These are phyloP conservation scores for Beauveria brongniartii DNA, from an alignment of 2,329 filamentous ascomycete genomes.

Conservation along the genomic window DNA sequence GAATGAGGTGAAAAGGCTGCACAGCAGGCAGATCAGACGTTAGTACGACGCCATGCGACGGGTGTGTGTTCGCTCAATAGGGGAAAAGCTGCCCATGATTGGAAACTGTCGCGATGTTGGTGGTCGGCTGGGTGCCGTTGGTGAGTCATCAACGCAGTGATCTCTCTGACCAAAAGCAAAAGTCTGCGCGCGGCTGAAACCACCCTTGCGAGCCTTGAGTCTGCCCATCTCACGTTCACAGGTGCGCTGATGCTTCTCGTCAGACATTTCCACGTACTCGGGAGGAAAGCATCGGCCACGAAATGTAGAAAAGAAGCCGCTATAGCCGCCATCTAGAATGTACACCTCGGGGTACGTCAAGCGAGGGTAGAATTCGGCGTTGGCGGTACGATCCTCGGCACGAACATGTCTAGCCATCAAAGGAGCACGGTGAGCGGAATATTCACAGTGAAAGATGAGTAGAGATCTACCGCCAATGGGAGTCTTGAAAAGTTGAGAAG, in stretches of 20 bases:
- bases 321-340: constrained; percentile 94
- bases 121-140: constrained; percentile 43
- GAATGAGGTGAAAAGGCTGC: constrained; percentile 18
- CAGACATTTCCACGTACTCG: constrained; percentile 94
- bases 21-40: constrained; percentile 22
- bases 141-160: constrained; percentile 48
- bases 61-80: constrained; percentile 43
- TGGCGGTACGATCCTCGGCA: constrained; percentile 76
- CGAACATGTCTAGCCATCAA: constrained; percentile 94
- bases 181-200: constrained; percentile 80
- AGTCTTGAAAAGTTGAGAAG: constrained; percentile 66
- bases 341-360: constrained; percentile 97
- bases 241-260: constrained; percentile 81
- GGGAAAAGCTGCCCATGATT: constrained; percentile 33
- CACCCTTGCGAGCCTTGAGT: constrained; percentile 82
- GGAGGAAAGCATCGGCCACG: constrained; percentile 80
- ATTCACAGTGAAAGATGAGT: constrained; percentile 94
- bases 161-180: constrained; percentile 84
- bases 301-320: constrained; percentile 78
- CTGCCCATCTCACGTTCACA: constrained; percentile 94
- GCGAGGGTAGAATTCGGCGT: constrained; percentile 76
- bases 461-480: constrained; percentile 64
- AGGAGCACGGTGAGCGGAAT: constrained; percentile 91
- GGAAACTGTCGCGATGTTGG: constrained; percentile 30
- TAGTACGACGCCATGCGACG: constrained; percentile 60